Evolutionary conservation across 768 basidiomycete species (phyloP).

Genomic region (Xanthoconium purpureum): DNA sequence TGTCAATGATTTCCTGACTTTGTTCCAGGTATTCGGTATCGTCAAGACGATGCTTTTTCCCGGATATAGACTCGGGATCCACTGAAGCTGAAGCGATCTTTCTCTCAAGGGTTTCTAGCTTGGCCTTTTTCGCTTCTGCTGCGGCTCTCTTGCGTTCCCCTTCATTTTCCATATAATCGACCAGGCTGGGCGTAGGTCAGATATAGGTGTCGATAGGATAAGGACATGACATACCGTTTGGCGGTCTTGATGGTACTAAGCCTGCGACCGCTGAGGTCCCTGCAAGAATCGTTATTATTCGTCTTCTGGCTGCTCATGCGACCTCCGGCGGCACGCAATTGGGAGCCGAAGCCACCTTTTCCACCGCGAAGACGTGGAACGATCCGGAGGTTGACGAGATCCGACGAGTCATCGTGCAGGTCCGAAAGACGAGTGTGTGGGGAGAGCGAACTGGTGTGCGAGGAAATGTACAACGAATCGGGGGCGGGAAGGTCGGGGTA

Average conservation of each 20-base stretch:
- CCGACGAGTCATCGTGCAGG: constrained; percentile 29
- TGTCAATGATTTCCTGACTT: constrained; percentile 85
- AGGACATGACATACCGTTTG: constrained; percentile 63
- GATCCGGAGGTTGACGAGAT: constrained; percentile 68
- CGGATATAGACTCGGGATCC: constrained; percentile 49
- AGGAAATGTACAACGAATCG: constrained; percentile 41
- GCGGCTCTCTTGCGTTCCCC: constrained; percentile 77
- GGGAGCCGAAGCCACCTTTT: constrained; percentile 97
- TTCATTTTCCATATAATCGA: constrained; percentile 82
- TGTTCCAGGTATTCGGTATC: constrained; percentile 92
- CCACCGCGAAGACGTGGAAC: constrained; percentile 77
- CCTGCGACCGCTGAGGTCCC: constrained; percentile 86
- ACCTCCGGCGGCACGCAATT: constrained; percentile 94
- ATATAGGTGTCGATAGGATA: not conserved
- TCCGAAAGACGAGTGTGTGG: constrained; percentile 36
- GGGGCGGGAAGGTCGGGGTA: constrained; percentile 46
- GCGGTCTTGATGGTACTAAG: constrained; percentile 96
- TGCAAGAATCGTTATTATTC: constrained; percentile 90
- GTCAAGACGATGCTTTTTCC: constrained; percentile 87
- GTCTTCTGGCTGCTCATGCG: constrained; percentile 97
- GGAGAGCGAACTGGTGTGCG: constrained; percentile 35
- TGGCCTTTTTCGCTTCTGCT: constrained; percentile 64
- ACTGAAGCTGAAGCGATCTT: constrained; percentile 49
- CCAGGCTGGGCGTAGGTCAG: constrained; percentile 49
- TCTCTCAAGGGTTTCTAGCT: constrained; percentile 55